phyloP scores from a whole-genome alignment of 2,329 filamentous ascomycete genomes.

The Nannizziopsis barbatae region DNA sequence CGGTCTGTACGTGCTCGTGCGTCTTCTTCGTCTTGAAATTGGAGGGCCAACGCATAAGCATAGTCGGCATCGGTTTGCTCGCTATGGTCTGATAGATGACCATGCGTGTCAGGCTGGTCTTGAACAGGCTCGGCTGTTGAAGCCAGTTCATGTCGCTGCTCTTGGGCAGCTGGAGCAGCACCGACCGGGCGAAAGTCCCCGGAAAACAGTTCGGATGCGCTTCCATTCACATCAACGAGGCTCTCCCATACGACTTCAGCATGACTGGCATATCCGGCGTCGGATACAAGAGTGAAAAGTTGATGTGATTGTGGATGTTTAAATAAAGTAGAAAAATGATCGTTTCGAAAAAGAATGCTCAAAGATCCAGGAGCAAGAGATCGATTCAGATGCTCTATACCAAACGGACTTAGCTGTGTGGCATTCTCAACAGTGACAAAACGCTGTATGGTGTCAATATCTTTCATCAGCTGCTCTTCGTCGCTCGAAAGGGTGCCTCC shows the following conservation, averaged over 20 bases:
- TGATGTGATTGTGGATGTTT: conserved; percentile 68
- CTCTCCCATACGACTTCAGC: conserved; percentile 96
- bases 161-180: conserved; percentile 32
- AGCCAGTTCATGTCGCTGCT: background rate
- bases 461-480: conserved; percentile 70
- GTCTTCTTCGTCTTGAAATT: conserved; percentile 91
- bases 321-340: conserved; percentile 91
- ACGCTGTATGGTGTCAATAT: conserved; percentile 70
- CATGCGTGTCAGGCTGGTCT: background rate
- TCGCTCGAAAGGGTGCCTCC: conserved; percentile 51
- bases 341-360: conserved; percentile 89
- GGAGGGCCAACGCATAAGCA: conserved; percentile 78
- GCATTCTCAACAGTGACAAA: conserved; percentile 64
- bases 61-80: conserved; percentile 62
- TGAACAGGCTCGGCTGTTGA: conserved; percentile 7
- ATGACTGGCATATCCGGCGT: conserved; percentile 77
- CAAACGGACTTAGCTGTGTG: conserved; percentile 76
- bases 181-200: conserved; percentile 85
- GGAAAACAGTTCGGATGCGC: conserved; percentile 69
- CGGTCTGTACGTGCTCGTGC: conserved; percentile 45
- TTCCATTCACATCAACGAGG: conserved; percentile 75
- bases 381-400: conserved; percentile 61
- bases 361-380: conserved; percentile 65
- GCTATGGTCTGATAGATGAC: conserved; percentile 42
- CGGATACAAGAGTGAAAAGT: conserved; percentile 77